phyloP scores from a whole-genome alignment of 2,329 filamentous ascomycete genomes.

The Coleophoma eucalyptorum region DNA sequence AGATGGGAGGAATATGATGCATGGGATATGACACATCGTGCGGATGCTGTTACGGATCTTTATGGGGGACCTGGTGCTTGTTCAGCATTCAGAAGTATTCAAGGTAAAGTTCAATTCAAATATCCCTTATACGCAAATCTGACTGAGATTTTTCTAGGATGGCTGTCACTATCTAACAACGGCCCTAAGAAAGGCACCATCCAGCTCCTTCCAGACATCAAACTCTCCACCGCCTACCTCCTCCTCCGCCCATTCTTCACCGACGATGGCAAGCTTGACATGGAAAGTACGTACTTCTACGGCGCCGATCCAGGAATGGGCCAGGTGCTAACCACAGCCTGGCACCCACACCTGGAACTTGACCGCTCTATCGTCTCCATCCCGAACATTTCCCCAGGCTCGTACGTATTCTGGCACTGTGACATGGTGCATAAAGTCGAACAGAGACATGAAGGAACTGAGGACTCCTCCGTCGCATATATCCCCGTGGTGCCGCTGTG shows the following conservation, averaged over 20 bases:
- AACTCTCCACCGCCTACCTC: conserved; percentile 70
- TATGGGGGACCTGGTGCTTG: conserved; percentile 78
- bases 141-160: conserved; percentile 30
- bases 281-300: conserved; percentile 58
- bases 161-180: conserved; percentile 73
- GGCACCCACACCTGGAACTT: conserved; percentile 57
- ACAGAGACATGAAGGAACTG: conserved; percentile 62
- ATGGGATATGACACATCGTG: conserved; percentile 68
- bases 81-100: conserved; percentile 57
- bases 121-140: not conserved
- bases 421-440: conserved; percentile 66
- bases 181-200: conserved; percentile 72
- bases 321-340: conserved; percentile 53
- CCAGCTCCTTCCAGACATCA: conserved; percentile 71
- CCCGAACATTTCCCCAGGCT: conserved; percentile 56
- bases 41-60: conserved; percentile 64
- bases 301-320: conserved; percentile 60
- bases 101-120: conserved; percentile 30
- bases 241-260: conserved; percentile 79
- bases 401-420: conserved; percentile 61
- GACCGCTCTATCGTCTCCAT: conserved; percentile 59
- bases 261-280: conserved; percentile 37
- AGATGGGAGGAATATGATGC: conserved; percentile 73
- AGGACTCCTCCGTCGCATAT: conserved; percentile 78
- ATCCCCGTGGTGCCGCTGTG: conserved; percentile 82